These are phyloP conservation scores for Gyrodon lividus DNA, from an alignment of 768 basidiomycete species.

Conservation along the genomic window DNA sequence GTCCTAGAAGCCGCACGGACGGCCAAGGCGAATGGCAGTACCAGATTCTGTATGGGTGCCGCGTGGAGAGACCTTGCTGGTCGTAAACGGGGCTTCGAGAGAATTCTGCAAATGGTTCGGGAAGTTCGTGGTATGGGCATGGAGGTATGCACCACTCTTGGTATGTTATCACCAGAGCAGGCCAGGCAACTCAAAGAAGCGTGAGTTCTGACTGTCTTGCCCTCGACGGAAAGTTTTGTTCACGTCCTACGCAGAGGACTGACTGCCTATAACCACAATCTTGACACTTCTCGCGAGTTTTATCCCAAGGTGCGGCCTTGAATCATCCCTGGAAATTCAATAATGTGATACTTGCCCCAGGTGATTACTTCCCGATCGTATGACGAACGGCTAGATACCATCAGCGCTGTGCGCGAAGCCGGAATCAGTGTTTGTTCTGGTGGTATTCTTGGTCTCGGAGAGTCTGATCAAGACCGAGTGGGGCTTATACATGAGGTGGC, in stretches of 20 bases:
- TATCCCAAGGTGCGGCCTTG: conserved; percentile 74
- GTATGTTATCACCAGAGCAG: conserved; percentile 94
- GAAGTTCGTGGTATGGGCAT: conserved; percentile 93
- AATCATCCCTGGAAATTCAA: background rate
- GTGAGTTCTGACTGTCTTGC: conserved; percentile 42
- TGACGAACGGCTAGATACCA: conserved; percentile 90
- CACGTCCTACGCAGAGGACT: conserved; percentile 56
- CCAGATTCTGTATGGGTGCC: conserved; percentile 98
- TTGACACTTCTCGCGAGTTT: conserved; percentile 96
- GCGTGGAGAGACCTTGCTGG: conserved; percentile 96
- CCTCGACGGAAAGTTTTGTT: background rate
- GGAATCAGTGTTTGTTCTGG: conserved; percentile 98
- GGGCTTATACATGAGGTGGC: conserved; percentile 93
- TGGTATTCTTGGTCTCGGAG: conserved; percentile 93
- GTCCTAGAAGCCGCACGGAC: conserved; percentile 90
- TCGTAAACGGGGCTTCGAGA: conserved; percentile 89
- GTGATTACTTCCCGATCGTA: conserved; percentile 95
- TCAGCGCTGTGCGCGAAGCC: conserved; percentile 86
- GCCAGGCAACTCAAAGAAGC: conserved; percentile 91
- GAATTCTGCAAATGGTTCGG: conserved; percentile 88
- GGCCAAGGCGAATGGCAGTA: conserved; percentile 95
- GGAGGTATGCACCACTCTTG: conserved; percentile 99
- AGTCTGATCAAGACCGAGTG: conserved; percentile 85
- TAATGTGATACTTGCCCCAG: conserved; percentile 37
- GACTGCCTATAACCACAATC: conserved; percentile 98